These are phyloP conservation scores for Fagus crenata DNA, from an alignment of 306 rosid genomes.

Conservation along the genomic window DNA sequence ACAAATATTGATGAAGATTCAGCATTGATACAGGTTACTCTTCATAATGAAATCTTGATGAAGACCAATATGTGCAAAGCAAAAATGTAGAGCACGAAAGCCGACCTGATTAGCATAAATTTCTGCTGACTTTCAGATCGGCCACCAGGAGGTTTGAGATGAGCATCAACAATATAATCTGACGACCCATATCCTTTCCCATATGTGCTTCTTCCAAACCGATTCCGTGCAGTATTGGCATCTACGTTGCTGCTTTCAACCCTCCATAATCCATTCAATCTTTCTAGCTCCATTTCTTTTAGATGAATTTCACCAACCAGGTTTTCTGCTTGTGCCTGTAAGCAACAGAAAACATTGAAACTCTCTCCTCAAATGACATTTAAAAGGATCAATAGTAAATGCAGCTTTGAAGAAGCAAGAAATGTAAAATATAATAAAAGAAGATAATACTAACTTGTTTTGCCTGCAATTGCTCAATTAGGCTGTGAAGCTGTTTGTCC, in stretches of 20 bases:
- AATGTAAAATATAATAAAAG: conserved; percentile 16
- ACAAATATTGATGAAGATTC: conserved; percentile 3
- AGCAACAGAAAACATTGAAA: conserved; percentile 22
- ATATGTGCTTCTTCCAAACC: conserved; percentile 53
- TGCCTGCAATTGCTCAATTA: conserved; percentile 79
- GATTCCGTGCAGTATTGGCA: conserved; percentile 55
- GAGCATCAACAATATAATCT: conserved; percentile 54
- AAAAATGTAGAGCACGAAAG: conserved; percentile 85
- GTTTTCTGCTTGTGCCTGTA: conserved; percentile 91
- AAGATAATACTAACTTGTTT: conserved; percentile 55
- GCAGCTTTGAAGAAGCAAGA: not conserved
- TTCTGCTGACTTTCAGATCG: conserved; percentile 78
- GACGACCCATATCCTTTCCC: conserved; percentile 52
- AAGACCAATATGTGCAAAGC: conserved; percentile 76
- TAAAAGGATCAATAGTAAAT: not conserved
- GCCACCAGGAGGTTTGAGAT: conserved; percentile 62
- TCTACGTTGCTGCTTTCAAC: conserved; percentile 49
- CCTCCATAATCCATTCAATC: conserved; percentile 55
- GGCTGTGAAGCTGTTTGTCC: conserved; percentile 86
- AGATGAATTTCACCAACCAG: conserved; percentile 65
- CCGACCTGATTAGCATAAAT: conserved; percentile 79
- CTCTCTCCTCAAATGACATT: not conserved
- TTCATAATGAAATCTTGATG: conserved; percentile 73
- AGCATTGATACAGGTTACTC: not conserved
- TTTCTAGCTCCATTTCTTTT: conserved; percentile 86